Evolutionary conservation across 83 land plant genomes (phyloP), one percentile per base, ranked within the genome.

Genomic region (Picea abies): DNA sequence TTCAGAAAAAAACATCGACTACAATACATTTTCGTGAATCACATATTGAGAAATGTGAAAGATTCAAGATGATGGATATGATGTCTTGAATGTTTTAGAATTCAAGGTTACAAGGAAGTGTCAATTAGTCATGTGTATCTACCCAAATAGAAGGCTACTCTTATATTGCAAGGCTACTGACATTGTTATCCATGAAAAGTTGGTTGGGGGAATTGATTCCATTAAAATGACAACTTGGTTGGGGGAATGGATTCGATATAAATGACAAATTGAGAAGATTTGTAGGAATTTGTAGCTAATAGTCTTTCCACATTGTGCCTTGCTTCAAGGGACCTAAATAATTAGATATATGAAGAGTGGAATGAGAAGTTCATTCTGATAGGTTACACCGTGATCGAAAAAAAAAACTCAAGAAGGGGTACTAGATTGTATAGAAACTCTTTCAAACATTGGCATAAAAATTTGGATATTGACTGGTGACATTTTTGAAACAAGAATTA

Each of bases 121-220:
- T 61, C 99, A 97, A 71, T 97, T 96, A 89, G 99, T 97, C 73
- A 87, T 97, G 19, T 97, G 99, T 80, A 94, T 96, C 32, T 93
- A 91, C 86, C 94, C 98, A 7, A 90, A 85, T 85, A 96, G 96
- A 11, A 88, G 98, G 72, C 91, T 97, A 73, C 92, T 95, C 26
- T 79, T 97, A 41, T 97, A 97, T 79, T 95, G 99, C 82, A 97
- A 95, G 99, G 99, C 98, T 89, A 96, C 96, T 78, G 98, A 97
- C 86, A 85, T 91, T 68, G 99, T 97, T 3, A 92, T 97, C 6
- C 95, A 88, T 88, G 99, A 97, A 76, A 91, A 98, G 79, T 76
- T 97, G 85, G 88, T 89, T 23, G 89, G 85, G 70, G 91, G 91
- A 83, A 71, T 86, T 66, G 82, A 85, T 73, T 76, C 86, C 12